These are phyloP conservation scores for Cordyceps farinosa DNA, from an alignment of 2,329 filamentous ascomycete species.

Conservation along the genomic window DNA sequence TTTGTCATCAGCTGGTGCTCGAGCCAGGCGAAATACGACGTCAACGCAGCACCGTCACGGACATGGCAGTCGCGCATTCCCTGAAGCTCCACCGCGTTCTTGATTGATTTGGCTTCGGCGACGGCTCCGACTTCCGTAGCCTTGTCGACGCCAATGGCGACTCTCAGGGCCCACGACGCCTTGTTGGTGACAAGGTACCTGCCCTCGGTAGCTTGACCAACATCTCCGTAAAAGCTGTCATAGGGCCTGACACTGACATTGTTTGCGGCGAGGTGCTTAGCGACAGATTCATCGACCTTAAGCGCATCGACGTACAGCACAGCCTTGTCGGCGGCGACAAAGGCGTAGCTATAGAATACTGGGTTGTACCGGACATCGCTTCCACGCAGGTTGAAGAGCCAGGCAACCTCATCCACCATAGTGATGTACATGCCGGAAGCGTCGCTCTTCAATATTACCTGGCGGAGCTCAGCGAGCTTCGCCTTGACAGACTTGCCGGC, in stretches of 20 bases:
- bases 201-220: conserved; percentile 50
- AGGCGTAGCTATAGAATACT: conserved; percentile 95
- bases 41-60: conserved; percentile 85
- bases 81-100: conserved; percentile 83
- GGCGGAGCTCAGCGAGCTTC: conserved; percentile 83
- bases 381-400: conserved; percentile 96
- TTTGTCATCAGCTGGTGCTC: conserved; percentile 80
- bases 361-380: conserved; percentile 97
- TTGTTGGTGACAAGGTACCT: conserved; percentile 86
- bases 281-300: conserved; percentile 69
- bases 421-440: conserved; percentile 86
- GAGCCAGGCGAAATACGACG: conserved; percentile 93
- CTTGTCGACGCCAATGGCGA: conserved; percentile 79
- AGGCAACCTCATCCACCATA: conserved; percentile 94
- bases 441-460: conserved; percentile 88
- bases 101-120: conserved; percentile 87
- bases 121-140: conserved; percentile 82
- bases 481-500: conserved; percentile 76
- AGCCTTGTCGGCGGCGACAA: conserved; percentile 73
- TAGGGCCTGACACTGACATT: conserved; percentile 79
- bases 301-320: conserved; percentile 80
- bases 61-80: conserved; percentile 95
- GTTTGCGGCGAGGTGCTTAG: conserved; percentile 65
- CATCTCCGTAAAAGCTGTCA: conserved; percentile 72
- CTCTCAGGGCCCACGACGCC: conserved; percentile 88